phyloP scores from a whole-genome alignment of 2,329 filamentous ascomycete genomes.

The Paecilomyces dactylethromorphus region DNA sequence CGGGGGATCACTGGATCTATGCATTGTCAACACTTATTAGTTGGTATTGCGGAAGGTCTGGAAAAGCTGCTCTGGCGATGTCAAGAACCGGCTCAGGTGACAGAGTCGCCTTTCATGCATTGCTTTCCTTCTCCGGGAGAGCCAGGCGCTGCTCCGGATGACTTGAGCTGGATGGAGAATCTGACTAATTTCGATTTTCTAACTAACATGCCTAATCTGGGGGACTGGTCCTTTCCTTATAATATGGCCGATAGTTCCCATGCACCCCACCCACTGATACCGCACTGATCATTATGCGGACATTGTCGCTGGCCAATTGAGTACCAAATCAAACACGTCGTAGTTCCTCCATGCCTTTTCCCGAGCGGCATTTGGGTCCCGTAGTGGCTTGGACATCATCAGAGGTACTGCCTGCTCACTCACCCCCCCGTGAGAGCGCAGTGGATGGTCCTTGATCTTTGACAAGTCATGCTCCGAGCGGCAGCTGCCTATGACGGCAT shows the following conservation, averaged over 20 bases:
- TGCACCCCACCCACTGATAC: slow-evolving; percentile 1
- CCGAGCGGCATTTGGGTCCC: slow-evolving; percentile 1
- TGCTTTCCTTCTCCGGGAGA: slow-evolving; percentile 11
- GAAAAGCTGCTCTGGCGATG: slow-evolving; percentile 17
- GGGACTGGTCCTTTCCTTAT: slow-evolving; percentile 15
- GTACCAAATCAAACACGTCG: slow-evolving; percentile 32
- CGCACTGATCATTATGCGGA: neutral
- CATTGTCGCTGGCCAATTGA: slow-evolving; percentile 21
- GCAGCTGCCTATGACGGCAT: slow-evolving; percentile 32
- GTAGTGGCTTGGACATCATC: slow-evolving; percentile 22
- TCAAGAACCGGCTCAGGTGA: slow-evolving; percentile 6
- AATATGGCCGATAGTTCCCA: slow-evolving; percentile 1
- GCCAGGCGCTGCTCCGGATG: slow-evolving; percentile 20
- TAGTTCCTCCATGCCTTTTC: slow-evolving; percentile 30
- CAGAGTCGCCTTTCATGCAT: slow-evolving; percentile 12
- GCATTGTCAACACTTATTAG: slow-evolving; percentile 20
- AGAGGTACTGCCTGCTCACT: slow-evolving; percentile 35
- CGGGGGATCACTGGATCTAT: slow-evolving; percentile 16
- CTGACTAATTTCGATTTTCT: slow-evolving; percentile 24
- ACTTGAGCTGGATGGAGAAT: slow-evolving; percentile 20
- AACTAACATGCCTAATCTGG: slow-evolving; percentile 15
- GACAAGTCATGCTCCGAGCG: slow-evolving; percentile 30
- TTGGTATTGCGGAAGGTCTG: slow-evolving; percentile 18
- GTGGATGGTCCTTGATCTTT: slow-evolving; percentile 23
- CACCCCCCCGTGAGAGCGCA: slow-evolving; percentile 37